phyloP scores from a whole-genome alignment of 2,329 filamentous ascomycete genomes.

The Onygenales sp. region DNA sequence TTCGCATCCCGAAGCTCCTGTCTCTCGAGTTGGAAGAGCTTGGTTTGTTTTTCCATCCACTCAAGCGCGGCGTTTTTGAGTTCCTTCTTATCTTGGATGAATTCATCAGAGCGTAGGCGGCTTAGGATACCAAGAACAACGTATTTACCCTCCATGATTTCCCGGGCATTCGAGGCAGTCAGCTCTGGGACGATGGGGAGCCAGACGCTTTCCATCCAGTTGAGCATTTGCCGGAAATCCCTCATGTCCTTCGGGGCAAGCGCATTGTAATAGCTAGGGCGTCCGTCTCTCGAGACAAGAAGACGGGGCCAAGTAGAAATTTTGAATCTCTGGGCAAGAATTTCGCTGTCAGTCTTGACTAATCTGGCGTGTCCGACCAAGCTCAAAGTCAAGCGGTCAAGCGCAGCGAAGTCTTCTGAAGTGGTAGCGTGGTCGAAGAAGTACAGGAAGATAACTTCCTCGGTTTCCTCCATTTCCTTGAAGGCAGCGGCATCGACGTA shows the following conservation, averaged over 20 bases:
- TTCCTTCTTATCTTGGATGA: slow-evolving; percentile 69
- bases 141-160: slow-evolving; percentile 90
- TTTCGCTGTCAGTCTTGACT: slow-evolving; percentile 77
- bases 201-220: slow-evolving; percentile 97
- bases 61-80: slow-evolving; percentile 92
- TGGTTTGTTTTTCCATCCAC: slow-evolving; percentile 95
- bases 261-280: slow-evolving; percentile 81
- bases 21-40: slow-evolving; percentile 82
- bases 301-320: slow-evolving; percentile 95
- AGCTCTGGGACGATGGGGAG: slow-evolving; percentile 90
- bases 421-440: slow-evolving; percentile 96
- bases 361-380: slow-evolving; percentile 86
- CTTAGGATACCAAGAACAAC: slow-evolving; percentile 89
- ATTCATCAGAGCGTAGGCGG: slow-evolving; percentile 68
- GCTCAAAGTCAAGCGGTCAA: slow-evolving; percentile 77
- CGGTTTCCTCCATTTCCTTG: slow-evolving; percentile 75
- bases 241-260: slow-evolving; percentile 88
- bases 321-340: slow-evolving; percentile 74
- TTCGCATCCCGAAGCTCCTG: slow-evolving; percentile 92
- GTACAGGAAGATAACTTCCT: slow-evolving; percentile 94
- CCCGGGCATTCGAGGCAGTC: slow-evolving; percentile 78
- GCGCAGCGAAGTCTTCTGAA: slow-evolving; percentile 77
- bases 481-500: slow-evolving; percentile 72
- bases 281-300: slow-evolving; percentile 77
- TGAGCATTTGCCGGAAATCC: slow-evolving; percentile 66